Conservation (phyloP, 2,329 filamentous ascomycete genomes). For the Teratosphaeria gauchensis region DNA sequence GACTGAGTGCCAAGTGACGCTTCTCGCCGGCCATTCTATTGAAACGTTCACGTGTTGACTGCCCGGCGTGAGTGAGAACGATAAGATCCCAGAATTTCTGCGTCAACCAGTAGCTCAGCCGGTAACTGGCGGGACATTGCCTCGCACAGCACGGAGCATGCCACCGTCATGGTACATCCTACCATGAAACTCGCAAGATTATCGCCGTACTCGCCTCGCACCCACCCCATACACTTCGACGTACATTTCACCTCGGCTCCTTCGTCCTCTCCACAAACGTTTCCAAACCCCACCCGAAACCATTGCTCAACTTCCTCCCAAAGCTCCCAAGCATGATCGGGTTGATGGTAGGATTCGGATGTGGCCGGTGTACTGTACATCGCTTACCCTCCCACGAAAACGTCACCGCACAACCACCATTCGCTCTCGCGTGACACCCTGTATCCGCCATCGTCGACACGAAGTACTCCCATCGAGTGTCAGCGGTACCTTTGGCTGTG, state of each 20-base stretch:
- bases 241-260: not conserved
- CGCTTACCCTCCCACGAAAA: not conserved
- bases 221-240: not conserved
- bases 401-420: not conserved
- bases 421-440: not conserved
- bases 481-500: not conserved
- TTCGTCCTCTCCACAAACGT: not conserved
- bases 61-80: too few species aligned
- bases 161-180: too few species aligned
- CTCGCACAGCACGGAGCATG: too few species aligned
- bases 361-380: not conserved
- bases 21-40: too few species aligned
- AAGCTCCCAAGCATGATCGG: not conserved
- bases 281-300: not conserved
- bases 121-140: too few species aligned
- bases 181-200: too few species aligned
- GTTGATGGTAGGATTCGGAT: not conserved
- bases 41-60: too few species aligned
- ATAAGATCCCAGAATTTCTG: too few species aligned
- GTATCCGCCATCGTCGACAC: not conserved
- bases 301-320: not conserved
- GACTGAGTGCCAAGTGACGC: too few species aligned
- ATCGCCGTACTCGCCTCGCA: too few species aligned
- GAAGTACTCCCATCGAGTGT: not conserved
- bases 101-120: too few species aligned